A percentile compares a stretch with the other conserved stretches of the same genome.
These are phyloP conservation scores for Metarhizium rileyi DNA, from an alignment of 2,329 filamentous ascomycete genomes.

Conservation along the genomic window DNA sequence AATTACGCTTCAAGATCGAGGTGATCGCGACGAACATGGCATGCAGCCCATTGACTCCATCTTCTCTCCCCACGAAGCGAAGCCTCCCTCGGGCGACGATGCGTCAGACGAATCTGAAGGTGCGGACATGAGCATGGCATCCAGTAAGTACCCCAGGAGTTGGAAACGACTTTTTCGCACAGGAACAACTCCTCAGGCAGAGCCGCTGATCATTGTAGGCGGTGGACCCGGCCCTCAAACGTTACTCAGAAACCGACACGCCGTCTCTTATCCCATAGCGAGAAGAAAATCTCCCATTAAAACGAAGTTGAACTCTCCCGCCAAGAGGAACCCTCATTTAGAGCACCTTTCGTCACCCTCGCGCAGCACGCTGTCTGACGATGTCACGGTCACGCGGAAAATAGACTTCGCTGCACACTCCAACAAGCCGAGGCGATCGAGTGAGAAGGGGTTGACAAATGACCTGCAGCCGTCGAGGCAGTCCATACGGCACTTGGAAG, in stretches of 20 bases:
- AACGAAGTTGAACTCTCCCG: slow-evolving; percentile 50
- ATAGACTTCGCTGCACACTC: slow-evolving; percentile 38
- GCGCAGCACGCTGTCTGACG: slow-evolving; percentile 26
- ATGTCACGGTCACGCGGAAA: slow-evolving; percentile 38
- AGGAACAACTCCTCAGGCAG: not conserved
- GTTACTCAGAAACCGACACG: slow-evolving; percentile 41
- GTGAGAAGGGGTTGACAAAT: slow-evolving; percentile 14
- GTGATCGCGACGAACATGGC: slow-evolving; percentile 80
- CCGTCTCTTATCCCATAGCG: slow-evolving; percentile 36
- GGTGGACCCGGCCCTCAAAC: slow-evolving; percentile 45
- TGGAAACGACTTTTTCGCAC: not conserved
- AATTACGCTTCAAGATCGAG: slow-evolving; percentile 66
- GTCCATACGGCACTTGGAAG: slow-evolving; percentile 13
- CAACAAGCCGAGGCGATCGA: slow-evolving; percentile 3
- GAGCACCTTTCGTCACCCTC: slow-evolving; percentile 42
- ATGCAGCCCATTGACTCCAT: slow-evolving; percentile 80
- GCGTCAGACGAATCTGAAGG: slow-evolving; percentile 22
- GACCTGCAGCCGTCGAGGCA: slow-evolving; percentile 11
- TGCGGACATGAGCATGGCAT: slow-evolving; percentile 44
- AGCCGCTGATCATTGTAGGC: slow-evolving; percentile 22
- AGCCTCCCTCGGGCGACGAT: slow-evolving; percentile 17
- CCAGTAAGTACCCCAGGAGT: slow-evolving; percentile 28
- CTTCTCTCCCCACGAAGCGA: slow-evolving; percentile 75
- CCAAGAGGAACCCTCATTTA: slow-evolving; percentile 49
- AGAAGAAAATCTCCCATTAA: slow-evolving; percentile 52